phyloP scores from a whole-genome alignment of 176 grass and related monocot genomes.

The Dendrocalamus sinicus region DNA sequence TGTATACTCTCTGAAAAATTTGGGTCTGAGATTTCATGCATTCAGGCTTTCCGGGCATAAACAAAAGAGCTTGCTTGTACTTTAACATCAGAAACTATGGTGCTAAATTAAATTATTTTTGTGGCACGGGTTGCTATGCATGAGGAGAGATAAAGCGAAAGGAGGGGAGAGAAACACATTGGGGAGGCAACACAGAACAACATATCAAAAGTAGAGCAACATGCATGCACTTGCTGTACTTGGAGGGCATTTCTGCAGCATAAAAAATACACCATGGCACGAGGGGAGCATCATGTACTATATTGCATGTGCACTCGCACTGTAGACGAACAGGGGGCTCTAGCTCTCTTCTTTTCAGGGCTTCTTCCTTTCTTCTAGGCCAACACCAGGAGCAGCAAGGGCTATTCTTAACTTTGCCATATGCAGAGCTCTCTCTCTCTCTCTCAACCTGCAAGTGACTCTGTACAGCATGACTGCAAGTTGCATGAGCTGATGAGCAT shows the following conservation, averaged over 20 bases:
- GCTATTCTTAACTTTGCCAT: neutral
- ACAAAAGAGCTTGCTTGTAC: constrained; percentile 14
- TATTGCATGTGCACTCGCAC: neutral
- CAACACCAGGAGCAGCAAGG: neutral
- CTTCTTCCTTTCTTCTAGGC: constrained; percentile 35
- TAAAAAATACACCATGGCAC: neutral
- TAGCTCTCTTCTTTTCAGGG: constrained; percentile 28
- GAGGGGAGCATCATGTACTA: constrained; percentile 17
- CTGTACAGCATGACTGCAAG: neutral
- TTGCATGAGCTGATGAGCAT: neutral
- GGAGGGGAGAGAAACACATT: neutral
- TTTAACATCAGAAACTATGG: neutral
- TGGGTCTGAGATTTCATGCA: constrained; percentile 36
- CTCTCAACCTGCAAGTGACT: constrained; percentile 10
- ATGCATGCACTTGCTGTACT: constrained; percentile 26
- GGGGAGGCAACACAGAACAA: neutral
- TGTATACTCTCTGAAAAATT: neutral
- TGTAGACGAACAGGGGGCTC: constrained; percentile 6
- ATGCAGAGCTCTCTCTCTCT: neutral
- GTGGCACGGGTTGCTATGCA: neutral
- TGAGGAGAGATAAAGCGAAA: neutral
- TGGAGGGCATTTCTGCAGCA: neutral
- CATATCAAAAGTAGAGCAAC: constrained; percentile 35
- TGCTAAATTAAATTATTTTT: constrained; percentile 1
- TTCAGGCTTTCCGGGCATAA: neutral